Evolutionary conservation across 371 early-diverging fungal species (phyloP).

Genomic region (Mortierella sp.): DNA sequence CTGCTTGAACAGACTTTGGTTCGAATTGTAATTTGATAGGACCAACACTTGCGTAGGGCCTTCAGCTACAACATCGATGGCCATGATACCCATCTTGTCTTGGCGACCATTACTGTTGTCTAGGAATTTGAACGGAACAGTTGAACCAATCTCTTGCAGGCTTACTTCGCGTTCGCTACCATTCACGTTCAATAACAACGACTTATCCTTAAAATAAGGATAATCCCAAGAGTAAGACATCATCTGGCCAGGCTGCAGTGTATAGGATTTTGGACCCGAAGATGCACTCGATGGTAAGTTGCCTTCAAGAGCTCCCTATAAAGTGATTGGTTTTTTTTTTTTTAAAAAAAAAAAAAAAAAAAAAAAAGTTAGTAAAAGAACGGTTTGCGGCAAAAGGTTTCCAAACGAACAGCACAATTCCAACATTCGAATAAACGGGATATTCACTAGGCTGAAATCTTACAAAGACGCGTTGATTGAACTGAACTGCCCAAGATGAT

Average conservation of each 20-base stretch:
- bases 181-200: constrained; percentile 76
- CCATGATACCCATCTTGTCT: constrained; percentile 60
- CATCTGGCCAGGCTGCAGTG: constrained; percentile 69
- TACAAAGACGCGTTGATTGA: constrained; percentile 32
- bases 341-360: too few species aligned
- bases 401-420: too few species aligned
- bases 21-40: constrained; percentile 76
- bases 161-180: constrained; percentile 83
- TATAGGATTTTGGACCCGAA: constrained; percentile 58
- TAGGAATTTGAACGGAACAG: constrained; percentile 83
- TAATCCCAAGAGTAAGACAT: constrained; percentile 95
- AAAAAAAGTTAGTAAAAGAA: too few species aligned
- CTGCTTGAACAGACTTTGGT: constrained; percentile 68
- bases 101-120: constrained; percentile 45
- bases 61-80: constrained; percentile 88
- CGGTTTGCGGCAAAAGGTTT: too few species aligned
- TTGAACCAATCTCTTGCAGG: constrained; percentile 90
- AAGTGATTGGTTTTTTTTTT: too few species aligned
- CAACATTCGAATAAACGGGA: too few species aligned
- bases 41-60: constrained; percentile 85
- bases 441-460: too few species aligned
- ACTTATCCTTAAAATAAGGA: constrained; percentile 83
- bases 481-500: constrained; percentile 80
- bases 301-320: too few species aligned
- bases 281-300: constrained; percentile 11